Evolutionary conservation across 495 filamentous ascomycete genomes (phyloP).

Genomic region (Lichina pygmaea): DNA sequence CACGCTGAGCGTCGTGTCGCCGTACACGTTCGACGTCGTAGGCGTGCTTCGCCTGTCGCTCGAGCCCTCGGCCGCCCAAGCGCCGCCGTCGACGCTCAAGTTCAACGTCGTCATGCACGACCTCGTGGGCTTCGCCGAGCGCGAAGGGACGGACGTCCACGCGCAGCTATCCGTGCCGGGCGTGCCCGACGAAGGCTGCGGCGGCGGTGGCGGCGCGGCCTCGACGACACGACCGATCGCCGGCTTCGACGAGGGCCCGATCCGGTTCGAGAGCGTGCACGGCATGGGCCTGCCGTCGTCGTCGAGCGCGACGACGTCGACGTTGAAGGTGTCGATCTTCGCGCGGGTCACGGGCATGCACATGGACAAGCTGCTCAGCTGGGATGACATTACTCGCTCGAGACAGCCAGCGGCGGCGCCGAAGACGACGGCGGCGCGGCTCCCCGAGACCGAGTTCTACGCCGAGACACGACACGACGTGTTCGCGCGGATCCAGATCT

Average conservation of each 20-base stretch:
- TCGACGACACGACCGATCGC: constrained; percentile 85
- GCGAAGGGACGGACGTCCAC: constrained; percentile 87
- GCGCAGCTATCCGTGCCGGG: constrained; percentile 88
- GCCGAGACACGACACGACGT: constrained; percentile 85
- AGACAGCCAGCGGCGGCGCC: constrained; percentile 23
- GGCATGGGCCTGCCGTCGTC: constrained; percentile 73
- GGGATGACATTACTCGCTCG: constrained; percentile 90
- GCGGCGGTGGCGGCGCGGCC: constrained; percentile 39
- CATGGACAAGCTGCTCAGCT: constrained; percentile 88
- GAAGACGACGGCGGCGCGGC: constrained; percentile 38
- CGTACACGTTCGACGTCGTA: constrained; percentile 72
- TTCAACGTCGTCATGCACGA: constrained; percentile 99
- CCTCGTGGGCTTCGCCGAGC: constrained; percentile 83
- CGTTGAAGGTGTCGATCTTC: constrained; percentile 75
- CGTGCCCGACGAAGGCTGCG: constrained; percentile 42
- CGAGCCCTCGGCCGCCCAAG: constrained; percentile 81
- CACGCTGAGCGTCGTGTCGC: constrained; percentile 62
- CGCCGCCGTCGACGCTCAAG: constrained; percentile 76
- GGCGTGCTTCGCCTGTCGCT: constrained; percentile 76
- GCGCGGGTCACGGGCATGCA: constrained; percentile 82
- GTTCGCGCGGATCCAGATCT: constrained; percentile 59
- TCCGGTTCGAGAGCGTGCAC: constrained; percentile 91
- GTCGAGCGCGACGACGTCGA: constrained; percentile 43
- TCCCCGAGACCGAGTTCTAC: constrained; percentile 79
- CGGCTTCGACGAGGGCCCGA: constrained; percentile 82